Conservation (phyloP, 192 early-diverging fungal genomes). For the Coemansia sp. region DNA sequence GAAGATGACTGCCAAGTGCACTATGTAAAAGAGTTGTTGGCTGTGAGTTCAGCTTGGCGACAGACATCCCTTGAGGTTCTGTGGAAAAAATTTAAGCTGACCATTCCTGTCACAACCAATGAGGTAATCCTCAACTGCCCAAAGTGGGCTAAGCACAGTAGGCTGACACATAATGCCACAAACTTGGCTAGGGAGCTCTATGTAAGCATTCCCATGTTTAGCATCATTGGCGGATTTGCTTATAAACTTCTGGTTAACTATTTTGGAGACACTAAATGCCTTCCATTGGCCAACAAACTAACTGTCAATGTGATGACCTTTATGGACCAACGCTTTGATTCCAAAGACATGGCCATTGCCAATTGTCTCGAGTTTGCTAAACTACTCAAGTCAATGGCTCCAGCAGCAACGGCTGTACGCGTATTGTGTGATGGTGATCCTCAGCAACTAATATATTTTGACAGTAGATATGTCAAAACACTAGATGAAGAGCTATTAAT, state of each 20-base stretch:
- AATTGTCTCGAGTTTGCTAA: neutral
- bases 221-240: neutral
- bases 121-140: neutral
- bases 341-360: neutral
- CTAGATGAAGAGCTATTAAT: neutral
- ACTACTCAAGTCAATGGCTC: neutral
- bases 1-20: neutral
- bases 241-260: neutral
- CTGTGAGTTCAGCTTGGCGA: neutral
- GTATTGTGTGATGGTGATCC: no score
- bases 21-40: neutral
- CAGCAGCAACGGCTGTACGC: neutral
- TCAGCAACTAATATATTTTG: no score
- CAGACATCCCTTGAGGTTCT: neutral
- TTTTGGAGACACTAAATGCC: neutral
- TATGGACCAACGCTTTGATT: neutral
- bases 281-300: neutral
- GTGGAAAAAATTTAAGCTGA: neutral
- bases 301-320: neutral
- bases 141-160: neutral
- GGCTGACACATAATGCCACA: neutral
- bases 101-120: neutral
- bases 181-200: neutral
- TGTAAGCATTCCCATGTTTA: neutral
- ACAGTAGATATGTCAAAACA: no score